Conservation (phyloP, 208 protist species). For the Crithidia thermophila region DNA sequence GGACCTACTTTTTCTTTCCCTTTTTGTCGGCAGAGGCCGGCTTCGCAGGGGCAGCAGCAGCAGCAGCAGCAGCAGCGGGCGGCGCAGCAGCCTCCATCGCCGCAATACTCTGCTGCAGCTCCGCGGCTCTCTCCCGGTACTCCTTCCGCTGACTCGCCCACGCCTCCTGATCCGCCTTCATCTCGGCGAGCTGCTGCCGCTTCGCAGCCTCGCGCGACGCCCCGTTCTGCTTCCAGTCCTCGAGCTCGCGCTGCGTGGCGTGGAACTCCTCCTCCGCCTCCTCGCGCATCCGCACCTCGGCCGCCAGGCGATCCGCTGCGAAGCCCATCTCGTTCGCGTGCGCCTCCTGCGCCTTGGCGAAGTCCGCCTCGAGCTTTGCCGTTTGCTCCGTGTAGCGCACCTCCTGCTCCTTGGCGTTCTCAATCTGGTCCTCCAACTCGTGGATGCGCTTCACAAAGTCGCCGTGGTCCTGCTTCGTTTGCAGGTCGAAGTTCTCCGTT, state of each 20-base stretch:
- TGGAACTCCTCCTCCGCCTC: slow-evolving; percentile 66
- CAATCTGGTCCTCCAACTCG: slow-evolving; percentile 71
- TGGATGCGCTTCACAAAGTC: slow-evolving; percentile 65
- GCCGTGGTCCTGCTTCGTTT: slow-evolving; percentile 80
- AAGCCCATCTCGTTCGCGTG: slow-evolving; percentile 58
- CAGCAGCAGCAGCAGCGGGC: slow-evolving; percentile 13
- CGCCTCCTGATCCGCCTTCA: slow-evolving; percentile 59
- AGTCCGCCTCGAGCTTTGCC: slow-evolving; percentile 53
- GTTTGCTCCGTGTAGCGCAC: slow-evolving; percentile 55
- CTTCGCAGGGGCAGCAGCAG: not conserved
- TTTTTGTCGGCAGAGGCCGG: slow-evolving; percentile 25
- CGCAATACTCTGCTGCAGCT: slow-evolving; percentile 43
- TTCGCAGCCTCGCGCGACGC: slow-evolving; percentile 53
- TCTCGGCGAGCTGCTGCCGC: slow-evolving; percentile 40
- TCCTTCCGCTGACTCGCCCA: slow-evolving; percentile 68
- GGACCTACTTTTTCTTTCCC: slow-evolving; percentile 23
- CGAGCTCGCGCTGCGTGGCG: slow-evolving; percentile 50
- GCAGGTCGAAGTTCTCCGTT: slow-evolving; percentile 71
- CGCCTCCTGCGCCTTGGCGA: slow-evolving; percentile 44
- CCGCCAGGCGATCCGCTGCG: slow-evolving; percentile 49
- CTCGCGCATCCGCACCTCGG: slow-evolving; percentile 54
- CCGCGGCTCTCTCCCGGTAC: slow-evolving; percentile 51
- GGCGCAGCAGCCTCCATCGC: slow-evolving; percentile 42
- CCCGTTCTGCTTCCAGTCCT: slow-evolving; percentile 58
- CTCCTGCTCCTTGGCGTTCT: slow-evolving; percentile 65